Evolutionary conservation across 345 rosid species (phyloP).

Genomic region (Eucalyptus sideroxylon): DNA sequence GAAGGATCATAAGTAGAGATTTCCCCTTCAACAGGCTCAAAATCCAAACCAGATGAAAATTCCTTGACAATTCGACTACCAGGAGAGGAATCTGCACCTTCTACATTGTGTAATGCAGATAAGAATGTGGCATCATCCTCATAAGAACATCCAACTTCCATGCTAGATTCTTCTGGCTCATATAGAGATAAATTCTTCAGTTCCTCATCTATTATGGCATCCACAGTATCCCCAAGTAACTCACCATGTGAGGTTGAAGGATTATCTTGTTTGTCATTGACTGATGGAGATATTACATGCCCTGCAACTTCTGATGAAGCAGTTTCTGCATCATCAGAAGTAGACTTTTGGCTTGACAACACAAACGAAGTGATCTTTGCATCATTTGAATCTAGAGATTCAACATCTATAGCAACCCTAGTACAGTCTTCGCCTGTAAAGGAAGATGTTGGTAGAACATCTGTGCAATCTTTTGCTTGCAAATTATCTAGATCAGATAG

Average conservation of each 20-base stretch:
- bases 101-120: constrained; percentile 26
- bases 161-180: constrained; percentile 12
- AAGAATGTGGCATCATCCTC: constrained; percentile 44
- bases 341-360: background rate
- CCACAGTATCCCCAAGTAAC: background rate
- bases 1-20: constrained; percentile 47
- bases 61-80: constrained; percentile 10
- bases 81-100: constrained; percentile 5
- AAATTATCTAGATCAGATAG: background rate
- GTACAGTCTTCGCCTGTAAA: background rate
- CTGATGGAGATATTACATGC: background rate
- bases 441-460: background rate
- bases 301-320: background rate
- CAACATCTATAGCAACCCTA: background rate
- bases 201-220: constrained; percentile 15
- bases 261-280: background rate
- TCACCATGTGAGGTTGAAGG: background rate
- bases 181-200: constrained; percentile 16
- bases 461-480: background rate
- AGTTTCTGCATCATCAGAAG: background rate
- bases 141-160: constrained; percentile 11
- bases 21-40: constrained; percentile 13
- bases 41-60: constrained; percentile 11
- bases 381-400: background rate
- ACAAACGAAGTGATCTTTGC: background rate